phyloP scores from a whole-genome alignment of 495 filamentous ascomycete genomes.

The Xanthoparmelia taractica region DNA sequence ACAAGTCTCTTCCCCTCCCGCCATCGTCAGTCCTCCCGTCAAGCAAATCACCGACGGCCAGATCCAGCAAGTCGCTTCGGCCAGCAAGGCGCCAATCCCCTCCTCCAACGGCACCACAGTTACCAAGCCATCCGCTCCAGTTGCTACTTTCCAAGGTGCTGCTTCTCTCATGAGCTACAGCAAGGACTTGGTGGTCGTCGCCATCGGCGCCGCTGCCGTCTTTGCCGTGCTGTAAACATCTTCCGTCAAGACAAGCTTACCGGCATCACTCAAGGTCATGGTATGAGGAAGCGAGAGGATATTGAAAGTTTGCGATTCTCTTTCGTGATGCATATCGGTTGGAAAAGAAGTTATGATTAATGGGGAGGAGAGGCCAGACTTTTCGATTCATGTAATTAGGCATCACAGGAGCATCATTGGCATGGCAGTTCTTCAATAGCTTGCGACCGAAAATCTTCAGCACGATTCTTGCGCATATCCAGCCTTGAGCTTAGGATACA shows the following conservation, averaged over 20 bases:
- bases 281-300: background rate
- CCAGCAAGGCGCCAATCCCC: conserved; percentile 12
- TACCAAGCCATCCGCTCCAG: conserved; percentile 12
- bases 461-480: background rate
- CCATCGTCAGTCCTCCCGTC: conserved; percentile 15
- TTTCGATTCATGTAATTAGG: conserved; percentile 23
- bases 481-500: background rate
- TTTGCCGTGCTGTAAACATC: conserved; percentile 37
- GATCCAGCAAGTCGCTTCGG: conserved; percentile 28
- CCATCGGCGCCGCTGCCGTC: conserved; percentile 39
- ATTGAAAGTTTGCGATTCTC: conserved; percentile 1
- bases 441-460: conserved; percentile 1
- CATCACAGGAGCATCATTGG: conserved; percentile 18
- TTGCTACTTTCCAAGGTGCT: conserved; percentile 29
- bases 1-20: conserved; percentile 19
- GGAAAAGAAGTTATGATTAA: conserved; percentile 16
- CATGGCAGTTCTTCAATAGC: conserved; percentile 13
- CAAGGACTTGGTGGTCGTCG: conserved; percentile 34
- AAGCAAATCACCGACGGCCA: conserved; percentile 27
- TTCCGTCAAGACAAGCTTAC: background rate
- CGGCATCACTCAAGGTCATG: background rate
- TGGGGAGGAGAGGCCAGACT: conserved; percentile 11
- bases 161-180: conserved; percentile 32
- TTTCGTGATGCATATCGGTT: conserved; percentile 15
- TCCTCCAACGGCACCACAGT: conserved; percentile 22